These are phyloP conservation scores for Pelargonium fulgidum DNA, from an alignment of 441 rosid species.

Conservation along the genomic window DNA sequence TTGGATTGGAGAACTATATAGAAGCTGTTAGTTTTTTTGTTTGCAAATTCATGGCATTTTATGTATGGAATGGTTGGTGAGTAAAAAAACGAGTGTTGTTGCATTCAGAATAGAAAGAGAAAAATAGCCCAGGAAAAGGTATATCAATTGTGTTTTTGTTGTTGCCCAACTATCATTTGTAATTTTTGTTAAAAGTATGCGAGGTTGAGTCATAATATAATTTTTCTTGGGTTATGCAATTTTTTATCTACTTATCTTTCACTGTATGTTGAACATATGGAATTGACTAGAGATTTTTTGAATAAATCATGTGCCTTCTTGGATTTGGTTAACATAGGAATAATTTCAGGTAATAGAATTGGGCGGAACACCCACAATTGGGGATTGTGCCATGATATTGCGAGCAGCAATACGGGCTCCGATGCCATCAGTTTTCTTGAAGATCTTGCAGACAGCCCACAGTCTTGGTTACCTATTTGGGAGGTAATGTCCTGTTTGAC, in stretches of 20 bases:
- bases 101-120: not conserved
- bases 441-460: conserved; percentile 74
- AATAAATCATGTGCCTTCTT: conserved; percentile 1
- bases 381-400: conserved; percentile 81
- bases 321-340: conserved; percentile 11
- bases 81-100: not conserved
- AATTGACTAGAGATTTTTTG: conserved; percentile 1
- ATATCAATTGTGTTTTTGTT: not conserved
- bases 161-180: no score
- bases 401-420: conserved; percentile 84
- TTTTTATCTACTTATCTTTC: not conserved
- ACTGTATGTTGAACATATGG: not conserved
- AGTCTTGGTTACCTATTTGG: conserved; percentile 71
- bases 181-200: not conserved
- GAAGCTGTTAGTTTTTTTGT: not conserved
- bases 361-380: conserved; percentile 78
- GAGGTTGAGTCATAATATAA: not conserved
- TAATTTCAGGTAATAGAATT: conserved; percentile 66
- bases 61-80: not conserved
- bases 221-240: not conserved
- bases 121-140: not conserved
- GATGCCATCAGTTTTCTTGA: conserved; percentile 78
- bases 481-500: conserved; percentile 40
- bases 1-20: not conserved
- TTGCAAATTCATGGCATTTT: not conserved